Conservation (phyloP, 2,329 filamentous ascomycete genomes). For the Nothophaeocryptopus gaeumannii region DNA sequence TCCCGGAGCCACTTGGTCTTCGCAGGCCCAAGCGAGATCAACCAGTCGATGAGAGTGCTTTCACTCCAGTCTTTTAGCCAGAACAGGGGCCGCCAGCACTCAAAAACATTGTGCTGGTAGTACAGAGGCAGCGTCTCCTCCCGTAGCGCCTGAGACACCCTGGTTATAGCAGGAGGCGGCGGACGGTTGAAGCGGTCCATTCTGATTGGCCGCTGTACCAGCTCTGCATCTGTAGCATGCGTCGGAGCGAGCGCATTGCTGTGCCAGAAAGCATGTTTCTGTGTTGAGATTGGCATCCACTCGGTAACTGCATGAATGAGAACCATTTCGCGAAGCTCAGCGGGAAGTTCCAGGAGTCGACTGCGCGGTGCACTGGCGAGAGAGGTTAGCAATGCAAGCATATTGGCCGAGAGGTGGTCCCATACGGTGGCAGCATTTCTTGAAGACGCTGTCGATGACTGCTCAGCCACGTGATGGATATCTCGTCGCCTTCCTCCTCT, state of each 20-base stretch:
- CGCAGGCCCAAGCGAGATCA: constrained; percentile 18
- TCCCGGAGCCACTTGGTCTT: constrained; percentile 24
- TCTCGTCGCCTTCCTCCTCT: not conserved
- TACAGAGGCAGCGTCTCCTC: constrained; percentile 26
- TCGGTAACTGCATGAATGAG: constrained; percentile 23
- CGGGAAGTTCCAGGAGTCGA: constrained; percentile 22
- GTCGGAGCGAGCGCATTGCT: not conserved
- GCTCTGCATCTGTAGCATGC: not conserved
- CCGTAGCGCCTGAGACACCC: constrained; percentile 21
- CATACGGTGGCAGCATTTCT: not conserved
- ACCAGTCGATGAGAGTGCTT: constrained; percentile 27
- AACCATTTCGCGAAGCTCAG: constrained; percentile 24
- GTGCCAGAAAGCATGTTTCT: not conserved
- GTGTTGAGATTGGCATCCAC: constrained; percentile 11
- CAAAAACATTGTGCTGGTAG: constrained; percentile 26
- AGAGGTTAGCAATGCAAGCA: too few species aligned
- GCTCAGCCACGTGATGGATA: not conserved
- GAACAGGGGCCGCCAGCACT: constrained; percentile 28
- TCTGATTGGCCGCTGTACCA: constrained; percentile 19
- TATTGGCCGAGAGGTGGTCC: too few species aligned
- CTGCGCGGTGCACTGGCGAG: constrained; percentile 5
- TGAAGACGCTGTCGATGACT: not conserved
- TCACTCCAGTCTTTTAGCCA: constrained; percentile 24
- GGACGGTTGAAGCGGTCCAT: constrained; percentile 22
- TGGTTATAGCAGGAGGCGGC: constrained; percentile 21